A percentile compares a stretch with the other conserved stretches of the same genome.
Conservation (phyloP, 495 filamentous ascomycete genomes). For the Podospora fimiseda region DNA sequence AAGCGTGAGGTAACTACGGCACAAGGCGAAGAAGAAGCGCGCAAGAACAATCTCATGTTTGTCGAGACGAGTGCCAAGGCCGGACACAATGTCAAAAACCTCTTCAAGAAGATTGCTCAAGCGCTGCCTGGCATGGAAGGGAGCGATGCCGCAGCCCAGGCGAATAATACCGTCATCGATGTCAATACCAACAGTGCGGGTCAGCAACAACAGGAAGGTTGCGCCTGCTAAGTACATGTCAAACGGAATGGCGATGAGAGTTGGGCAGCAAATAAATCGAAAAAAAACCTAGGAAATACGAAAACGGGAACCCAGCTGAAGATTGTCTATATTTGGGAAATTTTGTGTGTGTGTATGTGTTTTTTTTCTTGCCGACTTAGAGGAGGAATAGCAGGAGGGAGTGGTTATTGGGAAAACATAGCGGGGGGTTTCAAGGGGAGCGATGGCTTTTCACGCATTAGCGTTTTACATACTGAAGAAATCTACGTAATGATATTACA, state of each 20-base stretch:
- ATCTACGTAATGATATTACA: conserved; percentile 3
- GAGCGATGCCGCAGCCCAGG: conserved; percentile 55
- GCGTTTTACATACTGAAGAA: conserved; percentile 3
- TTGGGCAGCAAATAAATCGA: background rate
- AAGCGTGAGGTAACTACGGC: conserved; percentile 92
- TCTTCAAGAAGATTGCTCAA: conserved; percentile 96
- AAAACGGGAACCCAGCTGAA: background rate
- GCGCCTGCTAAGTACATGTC: conserved; percentile 78
- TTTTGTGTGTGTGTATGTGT: background rate
- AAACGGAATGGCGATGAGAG: conserved; percentile 1
- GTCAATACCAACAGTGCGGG: conserved; percentile 79
- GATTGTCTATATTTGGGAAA: background rate
- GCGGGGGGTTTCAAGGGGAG: background rate
- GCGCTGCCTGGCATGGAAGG: conserved; percentile 97
- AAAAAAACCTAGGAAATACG: background rate
- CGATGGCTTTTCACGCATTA: background rate
- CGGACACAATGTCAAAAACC: conserved; percentile 93
- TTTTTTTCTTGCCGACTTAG: background rate
- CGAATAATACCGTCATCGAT: conserved; percentile 81
- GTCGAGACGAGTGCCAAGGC: conserved; percentile 98
- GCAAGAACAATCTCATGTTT: conserved; percentile 93
- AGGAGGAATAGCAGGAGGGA: background rate
- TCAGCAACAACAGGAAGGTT: conserved; percentile 67
- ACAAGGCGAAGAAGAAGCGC: conserved; percentile 97
- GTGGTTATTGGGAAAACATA: background rate